Conservation (phyloP, 164 flowering plant genomes). For the Paratinospora sagittata region DNA sequence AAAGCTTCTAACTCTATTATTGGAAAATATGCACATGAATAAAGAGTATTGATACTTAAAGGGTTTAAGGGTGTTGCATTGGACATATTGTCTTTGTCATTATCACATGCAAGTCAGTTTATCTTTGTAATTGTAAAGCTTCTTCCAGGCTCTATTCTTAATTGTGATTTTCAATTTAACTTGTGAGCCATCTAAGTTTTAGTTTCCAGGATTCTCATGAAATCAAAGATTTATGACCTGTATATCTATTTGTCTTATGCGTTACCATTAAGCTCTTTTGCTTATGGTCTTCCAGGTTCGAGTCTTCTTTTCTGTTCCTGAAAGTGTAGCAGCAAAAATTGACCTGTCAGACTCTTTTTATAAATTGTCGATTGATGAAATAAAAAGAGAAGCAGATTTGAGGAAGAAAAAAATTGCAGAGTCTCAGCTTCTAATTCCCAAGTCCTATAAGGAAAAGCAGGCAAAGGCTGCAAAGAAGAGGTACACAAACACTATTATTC, state of each 20-base stretch:
- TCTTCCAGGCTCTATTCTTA: background rate
- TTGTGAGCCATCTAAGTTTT: background rate
- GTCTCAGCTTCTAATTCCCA: slow-evolving; percentile 82
- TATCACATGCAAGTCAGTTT: background rate
- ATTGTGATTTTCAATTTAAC: background rate
- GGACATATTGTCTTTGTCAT: background rate
- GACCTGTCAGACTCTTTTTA: slow-evolving; percentile 82
- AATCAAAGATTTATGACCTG: background rate
- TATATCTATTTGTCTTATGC: background rate
- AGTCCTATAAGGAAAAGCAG: slow-evolving; percentile 84
- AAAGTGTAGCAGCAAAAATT: slow-evolving; percentile 67
- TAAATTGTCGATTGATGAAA: slow-evolving; percentile 61
- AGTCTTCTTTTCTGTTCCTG: slow-evolving; percentile 84
- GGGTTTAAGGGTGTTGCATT: background rate
- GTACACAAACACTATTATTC: slow-evolving; percentile 55
- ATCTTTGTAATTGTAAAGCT: background rate
- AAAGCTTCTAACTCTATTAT: background rate
- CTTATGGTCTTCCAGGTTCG: slow-evolving; percentile 37
- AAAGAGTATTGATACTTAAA: background rate
- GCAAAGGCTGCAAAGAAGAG: slow-evolving; percentile 67
- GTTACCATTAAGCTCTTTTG: slow-evolving; percentile 2
- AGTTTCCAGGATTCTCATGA: background rate
- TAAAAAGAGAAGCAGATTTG: slow-evolving; percentile 74
- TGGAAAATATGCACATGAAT: background rate
- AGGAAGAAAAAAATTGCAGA: slow-evolving; percentile 83